Evolutionary conservation across 129 eudicot species (phyloP), one percentile per base, ranked within the genome.

Genomic region (Smallanthus sonchifolius): DNA sequence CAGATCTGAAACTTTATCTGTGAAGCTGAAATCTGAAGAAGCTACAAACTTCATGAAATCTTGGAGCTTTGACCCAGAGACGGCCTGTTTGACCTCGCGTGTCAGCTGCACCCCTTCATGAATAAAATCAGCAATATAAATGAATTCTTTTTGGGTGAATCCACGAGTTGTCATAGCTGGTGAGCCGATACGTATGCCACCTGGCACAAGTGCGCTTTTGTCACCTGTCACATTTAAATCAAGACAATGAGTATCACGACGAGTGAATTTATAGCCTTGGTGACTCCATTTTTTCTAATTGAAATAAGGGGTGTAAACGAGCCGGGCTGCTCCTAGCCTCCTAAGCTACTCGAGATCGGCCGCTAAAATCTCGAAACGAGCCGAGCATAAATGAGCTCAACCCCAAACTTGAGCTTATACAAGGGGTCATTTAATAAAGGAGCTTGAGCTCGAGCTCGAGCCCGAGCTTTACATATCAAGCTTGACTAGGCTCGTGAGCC

Each of bases 121-220:
- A 55, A 94, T 86, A 17, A 90, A 85, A 17, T 94, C 93, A 0
- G 98, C 97, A 24, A 79, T 84, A 15, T 80, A 19, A 38, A 83
- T 73, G 59, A 94, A 94, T 35, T 94, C 98, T 47, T 80, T 85
- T 71, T 88, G 93, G 0, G 83, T 81, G 77, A 94, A 88, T 6
- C 98, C 96, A 74, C 98, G 82, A 62, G 98, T 94, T 0, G 98
- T 90, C 98, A 94, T 91, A 2, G 98, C 98, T 24, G 98, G 98
- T 8, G 98, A 52, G 10, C 98, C 98, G 10, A 93, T 83, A 20
- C 98, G 86, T 67, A 93, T 90, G 68, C 98, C 98, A 55, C 98
- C 98, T 2, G 98, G 98, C 67, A 93, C 97, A 52, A 87, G 84
- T 1, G 98, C 98, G 14, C 98, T 93, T 84, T 90, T 93, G 79